phyloP scores from a whole-genome alignment of 768 basidiomycete species.

The Kwoniella botswanensis region DNA sequence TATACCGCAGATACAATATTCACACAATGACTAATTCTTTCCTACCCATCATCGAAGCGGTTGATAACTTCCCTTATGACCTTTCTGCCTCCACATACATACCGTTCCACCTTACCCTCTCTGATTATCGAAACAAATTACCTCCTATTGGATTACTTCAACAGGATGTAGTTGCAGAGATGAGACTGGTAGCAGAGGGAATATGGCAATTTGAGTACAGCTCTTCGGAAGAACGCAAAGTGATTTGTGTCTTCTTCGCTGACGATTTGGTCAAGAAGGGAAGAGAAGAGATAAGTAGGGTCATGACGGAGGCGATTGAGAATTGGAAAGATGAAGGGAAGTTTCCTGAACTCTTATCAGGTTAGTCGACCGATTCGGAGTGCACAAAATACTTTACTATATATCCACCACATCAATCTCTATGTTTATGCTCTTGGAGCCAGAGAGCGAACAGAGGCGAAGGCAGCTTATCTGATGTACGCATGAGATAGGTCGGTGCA shows the following conservation, averaged over 20 bases:
- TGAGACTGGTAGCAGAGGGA: constrained; percentile 4
- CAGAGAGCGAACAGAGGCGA: too few relatives aligned
- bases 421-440: too few relatives aligned
- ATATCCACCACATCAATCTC: constrained; percentile 30
- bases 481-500: too few relatives aligned
- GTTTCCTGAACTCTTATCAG: constrained; percentile 56
- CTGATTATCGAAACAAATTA: constrained; percentile 34
- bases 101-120: constrained; percentile 49
- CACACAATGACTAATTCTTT: neutral
- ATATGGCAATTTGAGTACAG: constrained; percentile 20
- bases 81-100: neutral
- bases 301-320: constrained; percentile 34
- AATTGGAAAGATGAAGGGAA: constrained; percentile 55
- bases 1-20: neutral
- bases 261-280: constrained; percentile 38
- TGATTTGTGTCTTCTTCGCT: constrained; percentile 59
- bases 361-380: constrained; percentile 35
- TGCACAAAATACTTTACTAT: constrained; percentile 33
- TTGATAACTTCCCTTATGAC: neutral
- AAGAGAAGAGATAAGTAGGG: constrained; percentile 35
- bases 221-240: constrained; percentile 53
- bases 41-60: neutral
- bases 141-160: constrained; percentile 61
- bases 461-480: too few relatives aligned
- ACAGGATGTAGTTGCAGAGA: constrained; percentile 50